Evolutionary conservation across 2,329 filamentous ascomycete species (phyloP).

Genomic region (Zymoseptoria pseudotritici): DNA sequence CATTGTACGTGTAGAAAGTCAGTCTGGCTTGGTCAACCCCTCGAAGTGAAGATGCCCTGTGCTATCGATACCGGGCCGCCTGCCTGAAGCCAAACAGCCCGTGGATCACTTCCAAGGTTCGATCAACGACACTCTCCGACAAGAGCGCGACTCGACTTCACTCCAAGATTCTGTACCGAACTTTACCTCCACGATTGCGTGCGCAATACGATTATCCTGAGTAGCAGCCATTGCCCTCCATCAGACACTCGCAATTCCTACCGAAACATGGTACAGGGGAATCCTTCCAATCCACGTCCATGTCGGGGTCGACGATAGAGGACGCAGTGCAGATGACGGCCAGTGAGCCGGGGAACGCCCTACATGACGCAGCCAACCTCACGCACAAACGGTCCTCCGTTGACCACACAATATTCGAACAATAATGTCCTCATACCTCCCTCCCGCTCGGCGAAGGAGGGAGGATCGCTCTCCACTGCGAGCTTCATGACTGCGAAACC

Average conservation of each 20-base stretch:
- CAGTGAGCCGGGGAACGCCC: slow-evolving; percentile 11
- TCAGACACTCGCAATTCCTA: neutral
- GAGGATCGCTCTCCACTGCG: slow-evolving; percentile 47
- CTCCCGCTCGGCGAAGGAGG: slow-evolving; percentile 41
- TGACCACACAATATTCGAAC: slow-evolving; percentile 12
- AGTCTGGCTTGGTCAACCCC: no score
- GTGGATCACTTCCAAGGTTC: neutral
- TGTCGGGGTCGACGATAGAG: slow-evolving; percentile 15
- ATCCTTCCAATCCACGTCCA: slow-evolving; percentile 14
- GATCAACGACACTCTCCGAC: neutral
- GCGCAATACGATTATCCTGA: neutral
- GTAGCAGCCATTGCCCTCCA: neutral
- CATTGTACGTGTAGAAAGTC: no score
- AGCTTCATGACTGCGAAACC: slow-evolving; percentile 49
- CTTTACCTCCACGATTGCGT: neutral
- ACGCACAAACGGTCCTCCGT: slow-evolving; percentile 27
- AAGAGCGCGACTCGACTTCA: neutral
- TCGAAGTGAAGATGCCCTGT: no score
- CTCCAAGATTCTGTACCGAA: neutral
- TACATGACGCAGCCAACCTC: slow-evolving; percentile 23
- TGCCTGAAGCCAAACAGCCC: neutral
- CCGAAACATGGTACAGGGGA: slow-evolving; percentile 4
- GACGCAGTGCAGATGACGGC: slow-evolving; percentile 14
- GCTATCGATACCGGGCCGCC: neutral
- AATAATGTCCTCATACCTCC: slow-evolving; percentile 35